phyloP scores from a whole-genome alignment of 2,329 filamentous ascomycete genomes.

The Pseudogymnoascus sp. region DNA sequence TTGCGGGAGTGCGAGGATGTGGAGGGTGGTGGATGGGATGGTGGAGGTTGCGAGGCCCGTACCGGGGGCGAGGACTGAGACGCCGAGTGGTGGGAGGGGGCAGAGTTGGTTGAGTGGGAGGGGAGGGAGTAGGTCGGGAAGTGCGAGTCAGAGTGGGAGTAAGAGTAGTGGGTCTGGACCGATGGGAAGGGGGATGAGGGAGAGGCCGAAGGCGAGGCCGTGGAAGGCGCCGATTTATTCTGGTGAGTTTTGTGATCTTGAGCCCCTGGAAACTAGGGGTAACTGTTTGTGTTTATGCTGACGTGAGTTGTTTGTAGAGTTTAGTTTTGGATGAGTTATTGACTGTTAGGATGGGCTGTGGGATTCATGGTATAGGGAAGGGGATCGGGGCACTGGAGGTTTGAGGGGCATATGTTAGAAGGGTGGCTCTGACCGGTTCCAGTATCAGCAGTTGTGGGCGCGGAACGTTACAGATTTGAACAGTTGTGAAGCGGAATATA shows the following conservation, averaged over 20 bases:
- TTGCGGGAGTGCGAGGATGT: constrained; percentile 41
- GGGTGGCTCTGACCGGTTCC: not conserved
- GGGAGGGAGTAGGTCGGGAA: constrained; percentile 22
- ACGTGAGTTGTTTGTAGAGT: not conserved
- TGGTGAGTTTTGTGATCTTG: constrained; percentile 21
- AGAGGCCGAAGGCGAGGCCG: constrained; percentile 31
- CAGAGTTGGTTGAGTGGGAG: not conserved
- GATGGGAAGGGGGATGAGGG: constrained; percentile 18
- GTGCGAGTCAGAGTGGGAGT: constrained; percentile 22
- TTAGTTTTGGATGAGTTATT: not conserved
- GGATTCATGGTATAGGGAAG: not conserved
- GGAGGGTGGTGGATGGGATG: constrained; percentile 25
- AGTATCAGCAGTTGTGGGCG: not conserved
- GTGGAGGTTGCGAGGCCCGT: constrained; percentile 14
- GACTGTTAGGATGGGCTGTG: not conserved
- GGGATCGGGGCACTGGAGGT: too few relatives aligned
- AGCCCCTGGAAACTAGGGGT: not conserved
- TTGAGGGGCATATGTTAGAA: not conserved
- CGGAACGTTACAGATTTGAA: not conserved
- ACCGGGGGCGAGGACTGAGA: not conserved
- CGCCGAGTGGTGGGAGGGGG: not conserved
- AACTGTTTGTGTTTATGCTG: not conserved
- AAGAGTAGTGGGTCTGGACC: constrained; percentile 13
- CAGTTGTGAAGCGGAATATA: not conserved
- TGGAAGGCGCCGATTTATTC: constrained; percentile 37